Conservation (phyloP, 2,329 filamentous ascomycete genomes). For the Calycina herbarum region DNA sequence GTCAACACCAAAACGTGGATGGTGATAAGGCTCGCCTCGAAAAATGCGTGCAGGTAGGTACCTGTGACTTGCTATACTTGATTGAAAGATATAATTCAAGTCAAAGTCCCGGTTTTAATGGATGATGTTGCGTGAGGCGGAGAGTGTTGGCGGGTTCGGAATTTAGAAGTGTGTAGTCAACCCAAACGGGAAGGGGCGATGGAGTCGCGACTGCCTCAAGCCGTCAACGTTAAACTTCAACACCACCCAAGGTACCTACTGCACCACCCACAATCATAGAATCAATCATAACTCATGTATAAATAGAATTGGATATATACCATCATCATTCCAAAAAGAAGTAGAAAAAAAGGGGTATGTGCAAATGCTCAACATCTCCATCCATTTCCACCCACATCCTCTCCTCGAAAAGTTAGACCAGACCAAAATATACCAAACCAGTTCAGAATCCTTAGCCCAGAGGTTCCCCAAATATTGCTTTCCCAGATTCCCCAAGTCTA, state of each 20-base stretch:
- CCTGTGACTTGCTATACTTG: not conserved
- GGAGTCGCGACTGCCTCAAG: conserved; percentile 2
- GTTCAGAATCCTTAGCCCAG: not conserved
- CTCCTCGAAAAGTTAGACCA: not conserved
- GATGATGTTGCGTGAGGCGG: not conserved
- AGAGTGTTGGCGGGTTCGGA: not conserved
- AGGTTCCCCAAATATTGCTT: not conserved
- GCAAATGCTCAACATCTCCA: not conserved
- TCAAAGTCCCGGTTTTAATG: not conserved
- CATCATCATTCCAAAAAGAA: not conserved
- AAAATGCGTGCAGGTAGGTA: not conserved
- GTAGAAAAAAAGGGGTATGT: not conserved
- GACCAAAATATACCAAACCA: not conserved
- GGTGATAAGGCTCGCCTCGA: too few species aligned
- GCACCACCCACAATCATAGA: too few species aligned
- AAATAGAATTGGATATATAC: not conserved
- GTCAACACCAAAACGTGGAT: too few species aligned
- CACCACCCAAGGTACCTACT: not conserved
- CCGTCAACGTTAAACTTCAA: not conserved
- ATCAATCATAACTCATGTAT: not conserved
- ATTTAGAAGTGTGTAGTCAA: not conserved
- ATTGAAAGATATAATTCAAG: not conserved
- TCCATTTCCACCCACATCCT: not conserved
- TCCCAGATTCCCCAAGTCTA: not conserved
- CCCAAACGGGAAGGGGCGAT: not conserved